Percentiles rank a stretch among this genome's conserved stretches.
Evolutionary conservation across 305 asterid genomes (phyloP).

Genomic region (Fraxinus sp.): DNA sequence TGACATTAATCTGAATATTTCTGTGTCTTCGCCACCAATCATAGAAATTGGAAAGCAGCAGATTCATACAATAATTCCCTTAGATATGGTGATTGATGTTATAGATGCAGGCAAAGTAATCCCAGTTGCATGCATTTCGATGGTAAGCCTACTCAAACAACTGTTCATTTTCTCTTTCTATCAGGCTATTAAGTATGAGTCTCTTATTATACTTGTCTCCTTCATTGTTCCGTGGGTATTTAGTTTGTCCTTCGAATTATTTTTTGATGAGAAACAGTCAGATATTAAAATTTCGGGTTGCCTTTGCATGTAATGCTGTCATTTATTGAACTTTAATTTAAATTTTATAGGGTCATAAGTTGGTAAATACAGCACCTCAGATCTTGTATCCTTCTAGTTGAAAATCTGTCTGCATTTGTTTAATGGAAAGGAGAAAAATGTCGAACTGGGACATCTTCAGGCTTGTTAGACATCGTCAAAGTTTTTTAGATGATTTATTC

Average conservation of each 20-base stretch:
- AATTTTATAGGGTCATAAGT: neutral
- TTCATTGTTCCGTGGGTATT: neutral
- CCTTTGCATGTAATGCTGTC: slow-evolving; percentile 11
- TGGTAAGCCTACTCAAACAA: slow-evolving; percentile 48
- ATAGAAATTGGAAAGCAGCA: slow-evolving; percentile 48
- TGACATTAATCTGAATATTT: slow-evolving; percentile 67
- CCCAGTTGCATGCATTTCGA: slow-evolving; percentile 76
- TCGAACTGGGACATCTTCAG: slow-evolving; percentile 4
- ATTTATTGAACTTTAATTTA: neutral
- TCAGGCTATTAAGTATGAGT: neutral
- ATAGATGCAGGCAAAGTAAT: slow-evolving; percentile 51
- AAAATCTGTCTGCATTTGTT: slow-evolving; percentile 7
- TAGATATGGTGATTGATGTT: slow-evolving; percentile 64
- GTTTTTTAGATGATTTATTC: neutral
- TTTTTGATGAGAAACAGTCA: neutral
- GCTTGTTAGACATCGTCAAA: neutral
- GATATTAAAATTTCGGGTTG: neutral
- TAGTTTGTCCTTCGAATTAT: neutral
- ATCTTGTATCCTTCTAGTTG: slow-evolving; percentile 14
- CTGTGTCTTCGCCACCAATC: slow-evolving; percentile 59
- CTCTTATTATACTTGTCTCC: neutral
- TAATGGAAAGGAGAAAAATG: neutral
- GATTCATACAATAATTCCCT: slow-evolving; percentile 48
- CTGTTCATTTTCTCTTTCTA: neutral
- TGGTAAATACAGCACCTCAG: neutral